Conservation (phyloP, 2,329 filamentous ascomycete species). For the Stagonosporopsis rhizophila region DNA sequence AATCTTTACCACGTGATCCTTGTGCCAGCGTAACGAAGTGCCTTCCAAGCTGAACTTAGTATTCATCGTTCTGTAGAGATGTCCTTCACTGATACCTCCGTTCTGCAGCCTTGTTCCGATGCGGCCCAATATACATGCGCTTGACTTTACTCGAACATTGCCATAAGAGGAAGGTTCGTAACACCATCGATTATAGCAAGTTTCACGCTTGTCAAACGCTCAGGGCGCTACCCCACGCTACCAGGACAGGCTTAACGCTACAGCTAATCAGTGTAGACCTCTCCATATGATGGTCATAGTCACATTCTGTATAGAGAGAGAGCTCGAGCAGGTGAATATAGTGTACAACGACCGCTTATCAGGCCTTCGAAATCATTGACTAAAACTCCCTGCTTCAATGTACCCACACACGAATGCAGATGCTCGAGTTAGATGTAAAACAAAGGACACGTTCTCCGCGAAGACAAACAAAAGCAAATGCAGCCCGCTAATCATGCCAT, state of each 20-base stretch:
- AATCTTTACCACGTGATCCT: too few relatives aligned
- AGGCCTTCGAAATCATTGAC: background rate
- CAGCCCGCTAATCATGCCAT: conserved; percentile 17
- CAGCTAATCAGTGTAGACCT: background rate
- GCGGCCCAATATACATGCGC: too few relatives aligned
- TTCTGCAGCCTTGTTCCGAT: too few relatives aligned
- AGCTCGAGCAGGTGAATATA: background rate
- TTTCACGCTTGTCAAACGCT: conserved; percentile 11
- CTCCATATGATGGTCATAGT: background rate
- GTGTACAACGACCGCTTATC: background rate
- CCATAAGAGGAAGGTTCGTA: conserved; percentile 1
- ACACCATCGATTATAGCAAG: background rate
- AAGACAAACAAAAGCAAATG: conserved; percentile 14
- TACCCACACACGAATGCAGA: background rate
- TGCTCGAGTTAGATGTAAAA: background rate
- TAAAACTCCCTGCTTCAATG: background rate
- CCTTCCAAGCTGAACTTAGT: too few relatives aligned
- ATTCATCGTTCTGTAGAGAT: too few relatives aligned
- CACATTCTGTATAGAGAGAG: too few relatives aligned
- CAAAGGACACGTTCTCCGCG: background rate
- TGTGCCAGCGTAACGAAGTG: too few relatives aligned
- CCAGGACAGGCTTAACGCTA: background rate
- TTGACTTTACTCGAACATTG: background rate
- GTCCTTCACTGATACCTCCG: too few relatives aligned
- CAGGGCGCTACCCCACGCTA: background rate